Base-by-base conservation (phyloP, 768 basidiomycete species). In the Podaxis mareebaensis region DNA sequence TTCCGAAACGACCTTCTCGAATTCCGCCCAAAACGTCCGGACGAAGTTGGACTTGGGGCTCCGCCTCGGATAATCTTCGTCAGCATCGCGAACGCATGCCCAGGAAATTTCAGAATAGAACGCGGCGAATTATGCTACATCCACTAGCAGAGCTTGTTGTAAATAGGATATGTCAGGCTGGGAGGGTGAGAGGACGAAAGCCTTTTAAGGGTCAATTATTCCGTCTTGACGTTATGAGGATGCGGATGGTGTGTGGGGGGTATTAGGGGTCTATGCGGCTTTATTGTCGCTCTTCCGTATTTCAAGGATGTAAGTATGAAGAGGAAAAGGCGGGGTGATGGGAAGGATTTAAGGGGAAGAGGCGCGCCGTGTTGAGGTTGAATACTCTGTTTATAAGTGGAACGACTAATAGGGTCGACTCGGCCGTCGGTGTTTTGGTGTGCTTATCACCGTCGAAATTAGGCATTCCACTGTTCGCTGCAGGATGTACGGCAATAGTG, bases 371-470 rank as follows among this genome's bases (percentile, higher is more conserved):
- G 48, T 20, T 22, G 26, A 13, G 26, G 5, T 2, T 13, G 49
- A 5, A 15, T 22, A 20, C 13, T 26, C 10, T 26, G 12, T 20
- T 24, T 51, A 51, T 51, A 24, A 11, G 49, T 56, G 22, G n/a
- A 40, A 22, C 7, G 0, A 42, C 20, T 39, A 22, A 40, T 30
- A 11, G 22, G 36, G 15, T 2, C 54, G 36, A 20, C 2, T 24
- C 38, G 11, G 20, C 26, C 22, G 30, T 49, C 58, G 58, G 58
- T 51, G 58, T 61, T 61, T 61, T 12, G 17, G 0, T 33, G 52
- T 8, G 60, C 60, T 53, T 61, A 61, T 61, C 60, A 61, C 60
- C 60, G 60, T 54, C 22, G 60, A 44, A 61, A 54, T 30, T 54
- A 55, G 46, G 53, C 53, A 28, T 36, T 36, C 8, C 17, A 10